Evolutionary conservation across 2,329 filamentous ascomycete species (phyloP).

Genomic region (Colletotrichum gigasporum): DNA sequence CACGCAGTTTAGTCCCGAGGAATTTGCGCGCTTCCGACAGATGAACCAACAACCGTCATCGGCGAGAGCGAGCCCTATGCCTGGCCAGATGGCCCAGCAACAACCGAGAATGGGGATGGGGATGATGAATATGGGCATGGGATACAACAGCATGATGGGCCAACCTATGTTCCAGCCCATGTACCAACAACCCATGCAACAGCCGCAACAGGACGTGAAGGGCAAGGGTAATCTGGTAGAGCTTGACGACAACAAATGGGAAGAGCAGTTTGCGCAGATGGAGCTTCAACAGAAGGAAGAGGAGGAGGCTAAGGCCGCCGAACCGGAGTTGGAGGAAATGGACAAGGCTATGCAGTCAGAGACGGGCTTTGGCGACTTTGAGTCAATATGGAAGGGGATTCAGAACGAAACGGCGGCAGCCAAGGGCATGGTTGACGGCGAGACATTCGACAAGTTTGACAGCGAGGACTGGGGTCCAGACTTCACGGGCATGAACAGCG

Average conservation of each 20-base stretch:
- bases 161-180: slow-evolving; percentile 64
- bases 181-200: slow-evolving; percentile 54
- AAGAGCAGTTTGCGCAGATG: slow-evolving; percentile 93
- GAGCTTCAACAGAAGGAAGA: slow-evolving; percentile 72
- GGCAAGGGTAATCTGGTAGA: slow-evolving; percentile 95
- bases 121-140: slow-evolving; percentile 65
- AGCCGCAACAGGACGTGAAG: slow-evolving; percentile 65
- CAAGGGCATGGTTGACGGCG: slow-evolving; percentile 75
- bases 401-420: slow-evolving; percentile 77
- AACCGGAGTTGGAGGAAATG: slow-evolving; percentile 87
- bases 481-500: slow-evolving; percentile 72
- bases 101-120: slow-evolving; percentile 51
- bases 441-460: slow-evolving; percentile 75
- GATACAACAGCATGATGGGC: slow-evolving; percentile 65
- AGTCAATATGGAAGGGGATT: slow-evolving; percentile 87
- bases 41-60: slow-evolving; percentile 66
- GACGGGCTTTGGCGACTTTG: slow-evolving; percentile 85
- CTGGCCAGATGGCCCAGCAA: slow-evolving; percentile 60
- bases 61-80: slow-evolving; percentile 67
- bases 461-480: slow-evolving; percentile 77
- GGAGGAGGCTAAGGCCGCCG: slow-evolving; percentile 67
- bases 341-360: slow-evolving; percentile 76
- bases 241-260: slow-evolving; percentile 93
- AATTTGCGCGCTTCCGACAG: slow-evolving; percentile 89
- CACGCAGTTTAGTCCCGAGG: slow-evolving; percentile 78